Conservation (phyloP, 2,329 filamentous ascomycete species). For the Beauveria scarabaeidicola region DNA sequence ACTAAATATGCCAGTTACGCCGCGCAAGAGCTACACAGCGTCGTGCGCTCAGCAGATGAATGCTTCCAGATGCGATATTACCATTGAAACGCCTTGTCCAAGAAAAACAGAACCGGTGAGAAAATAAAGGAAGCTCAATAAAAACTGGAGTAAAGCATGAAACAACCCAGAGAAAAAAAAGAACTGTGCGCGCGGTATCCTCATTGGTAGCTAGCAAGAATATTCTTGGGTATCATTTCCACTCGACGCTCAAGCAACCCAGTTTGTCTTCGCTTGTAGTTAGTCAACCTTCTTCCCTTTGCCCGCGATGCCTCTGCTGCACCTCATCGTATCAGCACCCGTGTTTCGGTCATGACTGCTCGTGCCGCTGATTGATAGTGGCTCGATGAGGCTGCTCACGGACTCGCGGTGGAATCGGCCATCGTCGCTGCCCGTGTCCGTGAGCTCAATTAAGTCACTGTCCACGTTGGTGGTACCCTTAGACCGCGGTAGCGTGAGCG, state of each 20-base stretch:
- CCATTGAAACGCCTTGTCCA: constrained; percentile 9
- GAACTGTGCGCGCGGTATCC: background rate
- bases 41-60: background rate
- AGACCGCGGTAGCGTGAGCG: constrained; percentile 31
- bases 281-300: constrained; percentile 42
- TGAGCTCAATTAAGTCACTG: constrained; percentile 63
- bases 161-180: background rate
- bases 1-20: background rate
- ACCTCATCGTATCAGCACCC: constrained; percentile 29
- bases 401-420: constrained; percentile 25
- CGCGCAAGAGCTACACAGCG: background rate
- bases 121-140: background rate
- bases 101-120: background rate
- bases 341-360: constrained; percentile 32
- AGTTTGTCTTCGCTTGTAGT: background rate
- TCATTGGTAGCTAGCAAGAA: background rate
- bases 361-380: constrained; percentile 23
- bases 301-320: constrained; percentile 17
- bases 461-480: constrained; percentile 28
- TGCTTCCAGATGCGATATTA: background rate
- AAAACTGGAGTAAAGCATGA: background rate
- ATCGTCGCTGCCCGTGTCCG: constrained; percentile 52
- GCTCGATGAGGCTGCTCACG: constrained; percentile 23
- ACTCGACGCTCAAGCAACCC: background rate
- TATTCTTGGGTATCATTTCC: constrained; percentile 6